phyloP scores from a whole-genome alignment of 768 basidiomycete species.

The Melanogaster broomeanus region DNA sequence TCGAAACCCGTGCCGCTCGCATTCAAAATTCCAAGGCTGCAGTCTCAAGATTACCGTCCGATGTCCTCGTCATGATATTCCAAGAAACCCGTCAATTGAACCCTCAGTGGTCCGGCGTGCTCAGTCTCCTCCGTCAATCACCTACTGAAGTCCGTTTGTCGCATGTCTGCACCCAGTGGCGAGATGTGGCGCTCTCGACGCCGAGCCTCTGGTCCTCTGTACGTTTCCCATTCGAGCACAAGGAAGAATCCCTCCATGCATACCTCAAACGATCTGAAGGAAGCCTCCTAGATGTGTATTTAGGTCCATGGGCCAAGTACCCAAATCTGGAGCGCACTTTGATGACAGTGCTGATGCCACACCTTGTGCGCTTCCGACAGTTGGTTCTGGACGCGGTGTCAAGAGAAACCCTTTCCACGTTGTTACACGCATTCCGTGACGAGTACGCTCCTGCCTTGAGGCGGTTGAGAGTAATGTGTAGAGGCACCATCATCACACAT shows the following conservation, averaged over 20 bases:
- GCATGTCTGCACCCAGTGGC: slow-evolving; percentile 36
- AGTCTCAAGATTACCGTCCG: slow-evolving; percentile 32
- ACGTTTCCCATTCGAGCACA: slow-evolving; percentile 31
- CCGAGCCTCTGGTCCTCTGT: slow-evolving; percentile 38
- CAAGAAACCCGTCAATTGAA: slow-evolving; percentile 32
- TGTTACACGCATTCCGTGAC: slow-evolving; percentile 25
- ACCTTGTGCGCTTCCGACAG: slow-evolving; percentile 29
- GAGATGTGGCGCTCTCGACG: slow-evolving; percentile 33
- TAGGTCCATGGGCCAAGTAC: slow-evolving; percentile 35
- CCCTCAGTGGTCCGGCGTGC: slow-evolving; percentile 34
- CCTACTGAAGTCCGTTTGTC: slow-evolving; percentile 36
- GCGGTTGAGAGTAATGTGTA: slow-evolving; percentile 30
- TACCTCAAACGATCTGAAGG: slow-evolving; percentile 35
- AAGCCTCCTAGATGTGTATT: slow-evolving; percentile 31
- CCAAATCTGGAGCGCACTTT: slow-evolving; percentile 27
- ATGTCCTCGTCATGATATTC: slow-evolving; percentile 33
- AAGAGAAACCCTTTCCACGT: slow-evolving; percentile 27
- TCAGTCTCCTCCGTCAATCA: slow-evolving; percentile 32
- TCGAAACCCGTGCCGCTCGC: slow-evolving; percentile 30
- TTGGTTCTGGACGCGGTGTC: slow-evolving; percentile 32
- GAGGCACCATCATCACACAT: slow-evolving; percentile 28
- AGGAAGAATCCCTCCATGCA: slow-evolving; percentile 29
- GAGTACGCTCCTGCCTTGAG: slow-evolving; percentile 27
- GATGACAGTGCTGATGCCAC: slow-evolving; percentile 28
- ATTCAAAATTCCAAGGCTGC: slow-evolving; percentile 31